phyloP scores from a whole-genome alignment of 164 flowering plant genomes.

The Umbellularia californica region DNA sequence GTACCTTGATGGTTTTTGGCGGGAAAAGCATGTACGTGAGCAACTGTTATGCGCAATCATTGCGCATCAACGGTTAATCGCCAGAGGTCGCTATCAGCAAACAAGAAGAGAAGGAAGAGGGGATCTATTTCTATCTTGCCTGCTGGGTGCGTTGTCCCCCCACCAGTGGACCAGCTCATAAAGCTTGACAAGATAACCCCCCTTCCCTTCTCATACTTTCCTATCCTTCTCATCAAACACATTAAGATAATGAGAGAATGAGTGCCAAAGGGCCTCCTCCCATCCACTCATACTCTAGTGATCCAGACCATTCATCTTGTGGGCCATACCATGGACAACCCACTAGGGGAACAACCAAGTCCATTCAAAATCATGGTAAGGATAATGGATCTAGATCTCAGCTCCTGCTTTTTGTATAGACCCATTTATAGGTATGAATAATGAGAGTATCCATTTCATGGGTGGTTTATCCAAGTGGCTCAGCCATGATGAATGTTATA shows the following conservation, averaged over 20 bases:
- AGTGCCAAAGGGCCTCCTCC: background rate
- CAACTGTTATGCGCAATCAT: background rate
- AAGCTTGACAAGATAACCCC: slow-evolving; percentile 1
- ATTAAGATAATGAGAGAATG: background rate
- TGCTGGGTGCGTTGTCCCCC: slow-evolving; percentile 8
- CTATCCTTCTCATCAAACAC: background rate
- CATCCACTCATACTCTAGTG: background rate
- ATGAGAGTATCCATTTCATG: too few species aligned
- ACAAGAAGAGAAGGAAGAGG: background rate
- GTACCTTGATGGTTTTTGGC: background rate
- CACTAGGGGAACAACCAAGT: too few species aligned
- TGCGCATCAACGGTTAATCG: slow-evolving; percentile 3
- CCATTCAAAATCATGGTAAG: too few species aligned
- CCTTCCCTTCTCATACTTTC: background rate
- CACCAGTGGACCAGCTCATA: background rate
- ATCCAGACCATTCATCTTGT: background rate
- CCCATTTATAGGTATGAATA: too few species aligned
- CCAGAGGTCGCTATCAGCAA: background rate
- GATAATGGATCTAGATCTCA: too few species aligned
- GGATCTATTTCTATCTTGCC: background rate
- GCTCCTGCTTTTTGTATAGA: too few species aligned
- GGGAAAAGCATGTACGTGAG: slow-evolving; percentile 1
- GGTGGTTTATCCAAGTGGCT: too few species aligned
- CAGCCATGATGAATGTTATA: too few species aligned
- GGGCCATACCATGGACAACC: background rate